These are phyloP conservation scores for Globisporangium alternatum DNA, from an alignment of 352 stramenopile species.

Conservation along the genomic window DNA sequence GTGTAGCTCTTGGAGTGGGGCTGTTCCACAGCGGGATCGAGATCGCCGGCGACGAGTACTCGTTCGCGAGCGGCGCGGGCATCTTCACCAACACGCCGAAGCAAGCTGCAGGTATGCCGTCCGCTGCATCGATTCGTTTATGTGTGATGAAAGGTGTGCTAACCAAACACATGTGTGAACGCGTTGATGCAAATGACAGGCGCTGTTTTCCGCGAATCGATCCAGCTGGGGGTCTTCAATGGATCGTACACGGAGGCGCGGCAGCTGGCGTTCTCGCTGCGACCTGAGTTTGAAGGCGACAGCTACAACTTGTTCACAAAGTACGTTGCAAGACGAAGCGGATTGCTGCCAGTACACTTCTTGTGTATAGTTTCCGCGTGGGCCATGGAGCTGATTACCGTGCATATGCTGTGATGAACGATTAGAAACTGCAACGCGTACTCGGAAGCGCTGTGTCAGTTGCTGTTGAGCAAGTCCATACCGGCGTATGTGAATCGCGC, in stretches of 20 bases:
- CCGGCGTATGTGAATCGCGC: constrained; percentile 91
- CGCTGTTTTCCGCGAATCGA: constrained; percentile 86
- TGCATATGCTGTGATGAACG: background rate
- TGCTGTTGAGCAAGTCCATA: constrained; percentile 79
- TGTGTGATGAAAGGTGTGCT: background rate
- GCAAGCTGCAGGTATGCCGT: constrained; percentile 50
- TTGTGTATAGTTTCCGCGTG: background rate
- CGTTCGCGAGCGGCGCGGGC: constrained; percentile 88
- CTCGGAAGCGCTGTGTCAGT: constrained; percentile 81
- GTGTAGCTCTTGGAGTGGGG: constrained; percentile 73
- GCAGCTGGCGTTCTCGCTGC: constrained; percentile 80
- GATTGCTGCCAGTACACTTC: background rate
- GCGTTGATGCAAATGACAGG: constrained; percentile 26
- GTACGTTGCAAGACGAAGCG: constrained; percentile 24
- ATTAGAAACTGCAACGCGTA: constrained; percentile 94
- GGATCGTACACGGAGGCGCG: constrained; percentile 79
- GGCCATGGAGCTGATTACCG: background rate
- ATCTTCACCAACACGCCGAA: constrained; percentile 82
- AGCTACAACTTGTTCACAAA: constrained; percentile 91
- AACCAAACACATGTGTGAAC: background rate
- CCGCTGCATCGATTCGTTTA: background rate
- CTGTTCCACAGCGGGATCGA: constrained; percentile 93
- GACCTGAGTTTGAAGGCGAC: constrained; percentile 80
- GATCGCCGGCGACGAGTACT: constrained; percentile 91
- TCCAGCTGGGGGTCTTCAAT: constrained; percentile 89